A percentile compares a stretch with the other conserved stretches of the same genome.
Conservation (phyloP, 106 monocot species). For the Dendrobium huoshanense region DNA sequence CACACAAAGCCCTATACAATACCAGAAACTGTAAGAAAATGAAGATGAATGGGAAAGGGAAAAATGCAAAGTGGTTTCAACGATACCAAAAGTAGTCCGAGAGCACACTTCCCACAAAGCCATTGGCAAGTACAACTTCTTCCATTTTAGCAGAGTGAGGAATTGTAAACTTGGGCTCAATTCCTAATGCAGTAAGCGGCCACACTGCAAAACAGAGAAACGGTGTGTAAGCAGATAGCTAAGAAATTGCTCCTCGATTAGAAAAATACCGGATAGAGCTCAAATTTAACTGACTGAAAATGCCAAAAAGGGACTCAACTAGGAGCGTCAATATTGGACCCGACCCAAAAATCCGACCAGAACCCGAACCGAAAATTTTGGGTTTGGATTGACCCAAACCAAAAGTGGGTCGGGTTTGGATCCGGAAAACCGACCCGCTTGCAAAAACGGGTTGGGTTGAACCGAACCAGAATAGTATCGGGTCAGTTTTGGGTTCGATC, state of each 20-base stretch:
- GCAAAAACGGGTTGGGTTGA: too few species aligned
- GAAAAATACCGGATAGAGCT: neutral
- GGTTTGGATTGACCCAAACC: too few species aligned
- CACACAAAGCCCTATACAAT: slow-evolving; percentile 82
- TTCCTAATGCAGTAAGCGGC: slow-evolving; percentile 85
- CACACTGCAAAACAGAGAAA: slow-evolving; percentile 58
- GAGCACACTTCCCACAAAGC: slow-evolving; percentile 89
- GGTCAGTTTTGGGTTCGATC: too few species aligned
- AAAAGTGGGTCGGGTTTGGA: too few species aligned
- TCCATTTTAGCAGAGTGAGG: slow-evolving; percentile 92
- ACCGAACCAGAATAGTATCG: too few species aligned
- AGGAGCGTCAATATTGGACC: too few species aligned
- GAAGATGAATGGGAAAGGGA: neutral
- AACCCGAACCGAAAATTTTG: too few species aligned
- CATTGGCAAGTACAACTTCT: slow-evolving; percentile 93
- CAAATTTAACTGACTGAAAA: neutral
- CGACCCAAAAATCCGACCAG: too few species aligned
- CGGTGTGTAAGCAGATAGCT: neutral
- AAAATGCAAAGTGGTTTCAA: neutral
- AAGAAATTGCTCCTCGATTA: neutral
- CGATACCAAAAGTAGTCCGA: slow-evolving; percentile 98
- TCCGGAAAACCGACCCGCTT: too few species aligned
- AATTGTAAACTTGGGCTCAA: slow-evolving; percentile 90
- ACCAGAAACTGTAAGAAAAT: slow-evolving; percentile 3
- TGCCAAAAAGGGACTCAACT: neutral